Evolutionary conservation across 2,329 filamentous ascomycete genomes (phyloP), one percentile per base, ranked within the genome.

Genomic region (Didymella exigua): DNA sequence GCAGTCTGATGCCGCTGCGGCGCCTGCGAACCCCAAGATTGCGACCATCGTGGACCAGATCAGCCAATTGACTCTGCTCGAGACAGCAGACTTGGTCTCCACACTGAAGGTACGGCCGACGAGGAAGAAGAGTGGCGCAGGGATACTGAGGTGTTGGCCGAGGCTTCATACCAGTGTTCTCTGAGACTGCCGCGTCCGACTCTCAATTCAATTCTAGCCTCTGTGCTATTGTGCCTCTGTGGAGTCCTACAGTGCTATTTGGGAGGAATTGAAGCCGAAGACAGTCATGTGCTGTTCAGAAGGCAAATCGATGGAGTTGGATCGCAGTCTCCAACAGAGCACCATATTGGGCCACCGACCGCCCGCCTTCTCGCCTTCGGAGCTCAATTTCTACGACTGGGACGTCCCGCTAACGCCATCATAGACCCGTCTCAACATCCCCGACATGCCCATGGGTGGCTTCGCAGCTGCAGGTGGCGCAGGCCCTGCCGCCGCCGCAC

Each of bases 21-120:
- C 76, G 53, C 76, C 84, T 68, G 78, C 81, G 59, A 96, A 90
- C 79, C 92, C 95, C 61, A 99, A 99, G 85, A 96, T 99, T 71
- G 79, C 88, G 68, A 86, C 85, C 56, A 99, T 99, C 73, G 95
- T 99, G 72, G 93, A 99, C 77, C 93, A 99, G 80, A 99, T 99
- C 78, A 96, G 93, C 80, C 88, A 95, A 85, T 89, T 99, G 85
- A 99, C 93, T 38, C 84, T 99, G 55, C 81, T 99, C 70, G 96
- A 99, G 85, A 99, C 95, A 33, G 93, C 96, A 54, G 95, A 98
- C 76, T 83, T 99, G 57, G 95, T 99, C 49, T 87, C 93, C 49
- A 91, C 87, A 78, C 82, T 99, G 75, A 99, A 99, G 90, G 95
- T 98, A 79, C 49, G 72, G 26, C 37, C 9, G 33, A 19, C 34